phyloP scores from a whole-genome alignment of 2,329 filamentous ascomycete genomes.

The Aspergillus caelatus region DNA sequence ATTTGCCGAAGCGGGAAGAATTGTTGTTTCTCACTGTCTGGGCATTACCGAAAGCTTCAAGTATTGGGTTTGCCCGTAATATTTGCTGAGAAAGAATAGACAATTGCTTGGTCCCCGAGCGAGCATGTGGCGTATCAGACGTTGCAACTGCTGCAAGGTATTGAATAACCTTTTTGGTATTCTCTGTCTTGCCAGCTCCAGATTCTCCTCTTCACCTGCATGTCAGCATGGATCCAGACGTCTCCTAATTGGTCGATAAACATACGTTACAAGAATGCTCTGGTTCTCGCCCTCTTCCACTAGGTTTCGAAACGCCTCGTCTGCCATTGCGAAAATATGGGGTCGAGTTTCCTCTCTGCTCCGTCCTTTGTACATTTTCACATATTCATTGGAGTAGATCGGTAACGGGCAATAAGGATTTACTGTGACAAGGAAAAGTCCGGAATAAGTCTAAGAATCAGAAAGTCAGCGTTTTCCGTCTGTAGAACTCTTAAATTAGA shows the following conservation, averaged over 20 bases:
- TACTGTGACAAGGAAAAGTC: conserved; percentile 92
- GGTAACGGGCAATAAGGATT: conserved; percentile 95
- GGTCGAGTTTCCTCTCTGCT: conserved; percentile 92
- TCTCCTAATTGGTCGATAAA: conserved; percentile 14
- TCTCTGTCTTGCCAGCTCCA: conserved; percentile 96
- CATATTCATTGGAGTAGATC: conserved; percentile 94
- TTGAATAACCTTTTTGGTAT: conserved; percentile 99
- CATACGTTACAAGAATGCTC: conserved; percentile 88
- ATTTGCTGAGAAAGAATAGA: conserved; percentile 96
- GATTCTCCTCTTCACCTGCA: conserved; percentile 71
- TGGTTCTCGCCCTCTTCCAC: conserved; percentile 96
- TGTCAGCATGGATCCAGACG: neutral
- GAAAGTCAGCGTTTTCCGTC: neutral
- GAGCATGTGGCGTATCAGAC: conserved; percentile 68
- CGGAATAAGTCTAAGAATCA: conserved; percentile 77
- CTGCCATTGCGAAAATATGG: conserved; percentile 97
- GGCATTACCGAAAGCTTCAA: conserved; percentile 97
- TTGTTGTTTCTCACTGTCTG: conserved; percentile 98
- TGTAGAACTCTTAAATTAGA: neutral
- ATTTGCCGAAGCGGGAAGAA: conserved; percentile 97
- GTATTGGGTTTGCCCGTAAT: conserved; percentile 89
- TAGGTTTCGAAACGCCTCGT: conserved; percentile 92
- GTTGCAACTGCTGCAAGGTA: conserved; percentile 94
- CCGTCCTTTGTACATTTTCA: conserved; percentile 96
- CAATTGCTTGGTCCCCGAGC: conserved; percentile 66